Conservation (phyloP, 176 grass and related monocot genomes). For the Eleusine coracana region DNA sequence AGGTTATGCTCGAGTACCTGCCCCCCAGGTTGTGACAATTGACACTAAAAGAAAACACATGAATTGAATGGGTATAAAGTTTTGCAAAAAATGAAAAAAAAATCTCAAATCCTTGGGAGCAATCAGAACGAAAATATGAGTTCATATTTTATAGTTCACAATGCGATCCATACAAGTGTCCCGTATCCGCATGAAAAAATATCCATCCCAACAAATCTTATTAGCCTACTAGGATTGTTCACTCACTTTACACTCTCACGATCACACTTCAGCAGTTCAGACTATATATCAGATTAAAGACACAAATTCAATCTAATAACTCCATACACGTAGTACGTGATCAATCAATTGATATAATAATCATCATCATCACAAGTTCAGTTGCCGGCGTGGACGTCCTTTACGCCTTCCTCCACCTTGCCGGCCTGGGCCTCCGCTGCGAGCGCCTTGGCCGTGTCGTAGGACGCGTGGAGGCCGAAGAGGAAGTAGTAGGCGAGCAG, state of each 20-base stretch:
- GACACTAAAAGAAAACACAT: too few species aligned
- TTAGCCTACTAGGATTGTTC: too few species aligned
- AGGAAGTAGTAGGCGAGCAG: slow-evolving; percentile 87
- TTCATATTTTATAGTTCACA: too few species aligned
- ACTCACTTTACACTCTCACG: too few species aligned
- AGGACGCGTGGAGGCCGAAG: slow-evolving; percentile 88
- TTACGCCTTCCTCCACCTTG: slow-evolving; percentile 46
- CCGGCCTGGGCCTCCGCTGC: neutral
- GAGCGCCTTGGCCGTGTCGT: slow-evolving; percentile 64
- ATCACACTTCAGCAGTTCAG: too few species aligned
- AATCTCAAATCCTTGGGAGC: too few species aligned
- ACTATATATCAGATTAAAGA: neutral
- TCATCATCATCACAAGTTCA: neutral
- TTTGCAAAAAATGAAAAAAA: too few species aligned
- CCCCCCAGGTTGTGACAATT: too few species aligned
- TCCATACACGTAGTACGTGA: neutral
- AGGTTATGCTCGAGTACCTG: too few species aligned
- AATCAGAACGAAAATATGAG: too few species aligned
- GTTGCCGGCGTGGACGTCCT: neutral
- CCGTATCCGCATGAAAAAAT: neutral
- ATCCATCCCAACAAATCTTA: neutral
- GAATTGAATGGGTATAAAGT: too few species aligned
- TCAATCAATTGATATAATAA: neutral
- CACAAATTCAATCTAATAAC: neutral
- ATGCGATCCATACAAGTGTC: too few species aligned